phyloP scores from a whole-genome alignment of 208 protist genomes.

The Trypanosoma congolense region DNA sequence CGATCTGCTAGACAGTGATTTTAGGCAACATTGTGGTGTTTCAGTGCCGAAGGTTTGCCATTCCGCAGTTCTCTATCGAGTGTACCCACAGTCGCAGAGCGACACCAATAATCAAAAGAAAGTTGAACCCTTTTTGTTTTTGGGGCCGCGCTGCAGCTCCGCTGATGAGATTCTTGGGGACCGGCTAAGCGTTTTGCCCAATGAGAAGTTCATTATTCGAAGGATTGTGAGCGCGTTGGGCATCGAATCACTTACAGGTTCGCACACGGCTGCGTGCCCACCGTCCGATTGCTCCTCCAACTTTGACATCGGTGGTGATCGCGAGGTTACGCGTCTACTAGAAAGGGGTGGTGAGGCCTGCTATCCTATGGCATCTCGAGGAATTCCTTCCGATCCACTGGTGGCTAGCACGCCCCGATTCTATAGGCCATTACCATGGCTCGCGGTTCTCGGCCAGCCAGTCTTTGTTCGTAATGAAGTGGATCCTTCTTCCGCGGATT shows the following conservation, averaged over 20 bases:
- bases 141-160: conserved; percentile 3
- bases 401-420: conserved; percentile 6
- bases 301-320: conserved; percentile 1
- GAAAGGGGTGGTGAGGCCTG: conserved; percentile 12
- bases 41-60: background rate
- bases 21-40: background rate
- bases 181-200: background rate
- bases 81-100: background rate
- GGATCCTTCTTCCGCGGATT: conserved; percentile 9
- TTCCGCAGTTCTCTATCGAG: conserved; percentile 14
- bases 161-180: background rate
- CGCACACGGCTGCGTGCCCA: background rate
- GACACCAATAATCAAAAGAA: background rate
- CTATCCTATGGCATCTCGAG: conserved; percentile 14
- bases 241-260: conserved; percentile 13
- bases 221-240: conserved; percentile 5
- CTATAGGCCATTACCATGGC: conserved; percentile 21
- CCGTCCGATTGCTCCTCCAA: background rate
- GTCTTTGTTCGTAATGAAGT: conserved; percentile 34
- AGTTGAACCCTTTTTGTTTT: conserved; percentile 8
- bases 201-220: background rate
- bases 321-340: conserved; percentile 2
- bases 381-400: conserved; percentile 8
- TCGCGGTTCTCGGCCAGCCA: conserved; percentile 40
- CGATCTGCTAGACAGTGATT: conserved; percentile 3